Base-by-base conservation (phyloP, 2,329 filamentous ascomycete genomes). In the Penicillium sp. region DNA sequence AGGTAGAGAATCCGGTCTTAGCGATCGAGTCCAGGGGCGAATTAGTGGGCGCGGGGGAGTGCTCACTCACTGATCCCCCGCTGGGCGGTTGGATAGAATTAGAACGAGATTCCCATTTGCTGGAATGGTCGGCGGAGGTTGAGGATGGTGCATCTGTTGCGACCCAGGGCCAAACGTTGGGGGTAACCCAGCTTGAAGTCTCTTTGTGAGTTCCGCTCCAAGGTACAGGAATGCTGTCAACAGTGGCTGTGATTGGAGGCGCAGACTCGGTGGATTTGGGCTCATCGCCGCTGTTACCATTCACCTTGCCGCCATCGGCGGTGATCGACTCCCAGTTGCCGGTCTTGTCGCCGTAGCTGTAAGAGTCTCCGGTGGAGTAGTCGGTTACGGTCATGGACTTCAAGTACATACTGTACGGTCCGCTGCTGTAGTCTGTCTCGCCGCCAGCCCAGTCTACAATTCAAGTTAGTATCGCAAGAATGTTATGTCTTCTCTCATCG, bases 311-410 rank as follows among this genome's bases (percentile, higher is more conserved):
- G 60, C 86, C 92, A n/a, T 88, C 83, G 49, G 93, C 86, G 64
- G 84, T 76, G 73, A 99, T 97, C 45, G 90, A 93, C 61, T 84
- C 69, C 90, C 91, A 96, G 19, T 80, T 83, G 44, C 94, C 94
- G 44, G 83, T 87, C 33, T 81, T 84, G 71, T 94, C 90, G 62
- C 84, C 84, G 77, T 97, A 99, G 53, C 78, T 80, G 80, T 99
- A 99, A 59, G 88, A 79, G 16, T 83, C 87, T 50, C 94, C 94
- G 1, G 92, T 97, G 19, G 92, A 97, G 79, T 97, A 99, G 78
- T 99, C 94, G 48, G 87, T 87, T 37, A 96, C 84, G 51, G 83
- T 80, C 63, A 97, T 75, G 26, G 83, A 89, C 73, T 88, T 84
- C 69, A 97, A 87, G 50, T 84, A 78, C 92, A 97, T 97, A 60